These are phyloP conservation scores for Aspergillus pseudoglaucus DNA, from an alignment of 2,329 filamentous ascomycete genomes.

Conservation along the genomic window DNA sequence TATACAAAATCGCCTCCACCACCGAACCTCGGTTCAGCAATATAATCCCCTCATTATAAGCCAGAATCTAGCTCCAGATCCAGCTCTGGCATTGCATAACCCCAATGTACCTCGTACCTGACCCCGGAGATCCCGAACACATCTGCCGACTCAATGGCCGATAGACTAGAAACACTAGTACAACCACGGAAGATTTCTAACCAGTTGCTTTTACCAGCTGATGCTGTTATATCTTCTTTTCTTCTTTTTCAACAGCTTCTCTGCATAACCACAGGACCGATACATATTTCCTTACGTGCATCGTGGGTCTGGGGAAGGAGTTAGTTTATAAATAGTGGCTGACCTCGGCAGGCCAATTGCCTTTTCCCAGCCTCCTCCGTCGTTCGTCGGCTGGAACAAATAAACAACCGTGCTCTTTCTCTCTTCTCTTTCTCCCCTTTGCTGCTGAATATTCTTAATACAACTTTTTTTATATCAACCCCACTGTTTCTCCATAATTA, in stretches of 20 bases:
- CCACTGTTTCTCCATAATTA: not conserved
- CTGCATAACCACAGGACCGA: not conserved
- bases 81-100: not conserved
- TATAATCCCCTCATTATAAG: too few species aligned
- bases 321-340: too few species aligned
- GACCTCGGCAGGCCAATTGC: too few species aligned
- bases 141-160: not conserved
- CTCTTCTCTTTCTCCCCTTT: not conserved
- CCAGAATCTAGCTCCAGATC: not conserved
- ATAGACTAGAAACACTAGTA: not conserved
- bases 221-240: not conserved
- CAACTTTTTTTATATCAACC: too few species aligned
- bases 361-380: too few species aligned
- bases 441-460: too few species aligned
- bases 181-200: not conserved
- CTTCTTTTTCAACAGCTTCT: not conserved
- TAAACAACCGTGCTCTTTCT: not conserved
- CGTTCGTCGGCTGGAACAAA: too few species aligned
- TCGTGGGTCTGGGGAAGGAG: too few species aligned
- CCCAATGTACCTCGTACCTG: not conserved
- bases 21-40: too few species aligned
- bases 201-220: not conserved
- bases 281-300: too few species aligned
- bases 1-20: too few species aligned
- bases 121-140: not conserved